These are phyloP conservation scores for Lachnellula hyalina DNA, from an alignment of 2,329 filamentous ascomycete species.

Conservation along the genomic window DNA sequence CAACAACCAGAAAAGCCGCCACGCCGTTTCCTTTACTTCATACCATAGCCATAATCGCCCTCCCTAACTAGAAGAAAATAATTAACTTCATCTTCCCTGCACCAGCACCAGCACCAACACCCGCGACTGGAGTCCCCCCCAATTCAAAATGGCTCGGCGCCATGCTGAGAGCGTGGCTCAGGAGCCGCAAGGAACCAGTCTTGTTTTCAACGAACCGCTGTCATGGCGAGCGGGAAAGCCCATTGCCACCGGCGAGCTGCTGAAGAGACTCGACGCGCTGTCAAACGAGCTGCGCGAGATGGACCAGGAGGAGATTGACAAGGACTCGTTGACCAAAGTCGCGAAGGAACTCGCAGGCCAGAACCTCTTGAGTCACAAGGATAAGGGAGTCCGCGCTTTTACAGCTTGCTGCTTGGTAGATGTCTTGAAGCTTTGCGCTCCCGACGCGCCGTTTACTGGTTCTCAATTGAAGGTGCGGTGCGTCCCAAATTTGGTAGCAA, in stretches of 20 bases:
- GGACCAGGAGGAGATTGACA: conserved; percentile 80
- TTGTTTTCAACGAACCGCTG: conserved; percentile 80
- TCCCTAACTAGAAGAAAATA: too few relatives aligned
- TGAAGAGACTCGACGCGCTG: conserved; percentile 74
- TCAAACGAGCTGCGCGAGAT: conserved; percentile 77
- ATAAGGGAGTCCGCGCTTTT: conserved; percentile 87
- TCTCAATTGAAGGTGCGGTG: conserved; percentile 77
- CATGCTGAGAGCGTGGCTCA: conserved; percentile 22
- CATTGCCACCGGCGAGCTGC: conserved; percentile 76
- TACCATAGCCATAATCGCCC: too few relatives aligned
- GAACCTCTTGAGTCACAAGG: conserved; percentile 84
- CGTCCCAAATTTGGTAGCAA: neutral
- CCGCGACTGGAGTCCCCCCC: conserved; percentile 19
- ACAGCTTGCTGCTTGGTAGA: conserved; percentile 87
- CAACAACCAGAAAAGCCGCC: too few relatives aligned
- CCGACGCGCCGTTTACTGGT: conserved; percentile 87
- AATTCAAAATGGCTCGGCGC: conserved; percentile 30
- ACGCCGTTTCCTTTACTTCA: too few relatives aligned
- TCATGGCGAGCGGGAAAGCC: conserved; percentile 90
- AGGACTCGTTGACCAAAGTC: conserved; percentile 76
- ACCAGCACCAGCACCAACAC: neutral
- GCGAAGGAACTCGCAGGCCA: conserved; percentile 79
- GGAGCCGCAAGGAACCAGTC: conserved; percentile 36
- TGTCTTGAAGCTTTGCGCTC: conserved; percentile 85
- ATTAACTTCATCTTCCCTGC: neutral